Conservation (phyloP, 345 rosid species). For the Eutrema yunnanense region DNA sequence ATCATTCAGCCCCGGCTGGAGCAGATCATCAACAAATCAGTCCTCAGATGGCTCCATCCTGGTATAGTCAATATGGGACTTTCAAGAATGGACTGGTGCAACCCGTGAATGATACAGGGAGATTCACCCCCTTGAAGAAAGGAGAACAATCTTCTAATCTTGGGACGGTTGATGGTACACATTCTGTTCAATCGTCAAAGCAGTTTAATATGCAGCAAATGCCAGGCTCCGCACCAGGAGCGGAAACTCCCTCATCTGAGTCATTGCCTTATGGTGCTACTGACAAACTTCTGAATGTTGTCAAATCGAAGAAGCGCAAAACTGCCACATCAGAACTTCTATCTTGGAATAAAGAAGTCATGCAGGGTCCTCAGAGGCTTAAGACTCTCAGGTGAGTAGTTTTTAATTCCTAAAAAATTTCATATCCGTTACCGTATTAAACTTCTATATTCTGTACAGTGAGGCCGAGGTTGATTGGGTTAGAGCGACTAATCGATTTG, state of each 20-base stretch:
- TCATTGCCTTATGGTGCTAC: constrained; percentile 35
- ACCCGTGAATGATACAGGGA: constrained; percentile 38
- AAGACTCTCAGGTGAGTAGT: constrained; percentile 58
- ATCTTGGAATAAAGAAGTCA: constrained; percentile 68
- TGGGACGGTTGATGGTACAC: constrained; percentile 42
- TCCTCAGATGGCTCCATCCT: constrained; percentile 73
- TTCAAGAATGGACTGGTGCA: constrained; percentile 62
- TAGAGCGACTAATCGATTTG: constrained; percentile 45
- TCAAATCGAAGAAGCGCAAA: constrained; percentile 67
- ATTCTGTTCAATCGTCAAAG: constrained; percentile 28
- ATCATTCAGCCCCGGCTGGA: constrained; percentile 33
- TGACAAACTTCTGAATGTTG: constrained; percentile 20
- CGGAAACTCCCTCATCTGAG: constrained; percentile 36
- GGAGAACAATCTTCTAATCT: constrained; percentile 37
- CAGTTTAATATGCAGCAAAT: constrained; percentile 29
- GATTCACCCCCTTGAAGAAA: constrained; percentile 31
- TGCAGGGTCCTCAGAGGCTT: constrained; percentile 36
- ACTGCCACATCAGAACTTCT: constrained; percentile 41
- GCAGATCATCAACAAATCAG: constrained; percentile 53
- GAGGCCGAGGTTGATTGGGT: constrained; percentile 71
- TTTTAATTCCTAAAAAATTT: neutral
- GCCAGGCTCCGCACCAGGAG: constrained; percentile 26
- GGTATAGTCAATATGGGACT: constrained; percentile 68
- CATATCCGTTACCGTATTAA: neutral
- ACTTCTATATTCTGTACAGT: constrained; percentile 37